Evolutionary conservation across 768 basidiomycete genomes (phyloP).

Genomic region (Austroboletus eburneus): DNA sequence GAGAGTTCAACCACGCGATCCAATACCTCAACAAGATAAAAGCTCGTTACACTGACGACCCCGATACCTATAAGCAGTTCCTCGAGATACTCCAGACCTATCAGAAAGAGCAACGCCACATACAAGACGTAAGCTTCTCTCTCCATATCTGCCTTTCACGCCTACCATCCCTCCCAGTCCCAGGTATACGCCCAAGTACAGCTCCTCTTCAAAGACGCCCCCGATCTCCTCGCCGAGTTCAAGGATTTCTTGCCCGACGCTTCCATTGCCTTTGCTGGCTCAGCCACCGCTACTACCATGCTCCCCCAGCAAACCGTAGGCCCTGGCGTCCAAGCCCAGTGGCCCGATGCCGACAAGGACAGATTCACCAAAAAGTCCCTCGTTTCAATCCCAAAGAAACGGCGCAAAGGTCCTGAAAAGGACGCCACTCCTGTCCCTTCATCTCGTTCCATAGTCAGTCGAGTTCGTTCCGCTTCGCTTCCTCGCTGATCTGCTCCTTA

Average conservation of each 20-base stretch:
- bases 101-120: constrained; percentile 75
- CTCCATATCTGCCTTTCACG: not conserved
- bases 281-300: constrained; percentile 42
- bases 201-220: constrained; percentile 74
- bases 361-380: constrained; percentile 42
- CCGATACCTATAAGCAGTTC: constrained; percentile 91
- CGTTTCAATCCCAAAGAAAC: constrained; percentile 46
- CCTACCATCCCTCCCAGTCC: constrained; percentile 36
- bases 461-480: constrained; percentile 30
- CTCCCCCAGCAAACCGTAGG: constrained; percentile 45
- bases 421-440: constrained; percentile 60
- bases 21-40: constrained; percentile 99
- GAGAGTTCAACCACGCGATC: constrained; percentile 91
- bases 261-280: constrained; percentile 38
- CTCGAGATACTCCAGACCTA: constrained; percentile 85
- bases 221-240: constrained; percentile 76
- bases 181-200: constrained; percentile 83
- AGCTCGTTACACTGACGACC: constrained; percentile 79
- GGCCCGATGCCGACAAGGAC: constrained; percentile 40
- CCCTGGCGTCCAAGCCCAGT: constrained; percentile 33
- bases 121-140: constrained; percentile 58
- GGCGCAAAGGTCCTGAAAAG: constrained; percentile 63
- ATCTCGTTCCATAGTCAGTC: constrained; percentile 44
- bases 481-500: constrained; percentile 23
- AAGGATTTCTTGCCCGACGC: constrained; percentile 76